These are phyloP conservation scores for Paxillus involutus DNA, from an alignment of 768 basidiomycete genomes.

Conservation along the genomic window DNA sequence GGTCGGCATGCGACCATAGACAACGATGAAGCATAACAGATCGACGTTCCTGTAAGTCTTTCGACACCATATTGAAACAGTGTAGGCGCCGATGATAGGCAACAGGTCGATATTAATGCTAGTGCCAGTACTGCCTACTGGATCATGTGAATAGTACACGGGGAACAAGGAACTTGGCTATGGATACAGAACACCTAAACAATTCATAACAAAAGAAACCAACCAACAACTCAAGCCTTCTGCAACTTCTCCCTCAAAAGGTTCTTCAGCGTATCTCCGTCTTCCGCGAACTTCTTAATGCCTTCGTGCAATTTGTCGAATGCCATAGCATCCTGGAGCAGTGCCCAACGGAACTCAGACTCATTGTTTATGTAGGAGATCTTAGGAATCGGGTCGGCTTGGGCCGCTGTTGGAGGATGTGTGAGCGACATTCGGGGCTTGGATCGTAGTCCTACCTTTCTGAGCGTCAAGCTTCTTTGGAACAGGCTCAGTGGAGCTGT, in stretches of 20 bases:
- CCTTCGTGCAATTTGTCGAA: conserved; percentile 97
- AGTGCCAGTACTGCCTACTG: no score
- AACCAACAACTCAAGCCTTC: conserved; percentile 1
- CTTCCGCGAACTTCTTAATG: conserved; percentile 95
- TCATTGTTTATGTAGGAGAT: conserved; percentile 86
- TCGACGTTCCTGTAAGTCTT: no score
- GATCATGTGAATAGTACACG: no score
- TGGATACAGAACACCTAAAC: no score
- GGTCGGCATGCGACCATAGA: no score
- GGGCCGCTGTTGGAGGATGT: conserved; percentile 39
- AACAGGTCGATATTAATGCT: no score
- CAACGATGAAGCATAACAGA: no score
- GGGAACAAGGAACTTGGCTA: no score
- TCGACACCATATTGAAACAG: no score
- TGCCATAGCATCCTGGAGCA: conserved; percentile 90
- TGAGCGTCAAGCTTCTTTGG: conserved; percentile 79
- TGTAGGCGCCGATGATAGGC: no score
- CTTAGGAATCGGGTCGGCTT: conserved; percentile 68
- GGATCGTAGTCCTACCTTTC: conserved; percentile 39
- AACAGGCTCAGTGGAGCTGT: conserved; percentile 66
- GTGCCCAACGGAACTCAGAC: conserved; percentile 88
- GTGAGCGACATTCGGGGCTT: not conserved
- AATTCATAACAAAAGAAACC: no score
- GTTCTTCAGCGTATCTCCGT: conserved; percentile 81
- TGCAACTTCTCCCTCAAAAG: conserved; percentile 67